These are phyloP conservation scores for Aulographum hederae DNA, from an alignment of 2,329 filamentous ascomycete genomes.

Conservation along the genomic window DNA sequence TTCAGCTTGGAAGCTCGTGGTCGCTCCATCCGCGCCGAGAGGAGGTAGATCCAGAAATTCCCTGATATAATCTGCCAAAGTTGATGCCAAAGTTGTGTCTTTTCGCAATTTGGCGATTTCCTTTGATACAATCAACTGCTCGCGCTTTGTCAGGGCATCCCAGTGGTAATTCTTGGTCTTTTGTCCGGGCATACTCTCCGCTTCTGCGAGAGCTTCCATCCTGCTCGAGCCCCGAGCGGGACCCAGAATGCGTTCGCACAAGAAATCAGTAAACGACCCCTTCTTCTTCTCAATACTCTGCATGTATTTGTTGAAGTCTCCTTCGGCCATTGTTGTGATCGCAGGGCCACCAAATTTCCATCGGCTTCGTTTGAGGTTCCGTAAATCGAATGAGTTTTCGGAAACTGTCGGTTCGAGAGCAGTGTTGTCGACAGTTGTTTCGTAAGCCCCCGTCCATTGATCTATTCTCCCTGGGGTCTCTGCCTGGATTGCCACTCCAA, in stretches of 20 bases:
- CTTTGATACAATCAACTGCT: too few species aligned
- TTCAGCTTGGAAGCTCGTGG: slow-evolving; percentile 11
- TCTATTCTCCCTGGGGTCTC: not conserved
- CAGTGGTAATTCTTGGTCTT: too few species aligned
- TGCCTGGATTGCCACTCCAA: slow-evolving; percentile 45
- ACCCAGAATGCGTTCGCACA: too few species aligned
- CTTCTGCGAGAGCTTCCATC: too few species aligned
- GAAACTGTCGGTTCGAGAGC: slow-evolving; percentile 12
- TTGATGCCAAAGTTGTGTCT: not conserved
- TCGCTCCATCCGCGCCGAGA: slow-evolving; percentile 17
- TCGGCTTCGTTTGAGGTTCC: slow-evolving; percentile 14
- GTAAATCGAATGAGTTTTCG: slow-evolving; percentile 11
- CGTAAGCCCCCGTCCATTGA: slow-evolving; percentile 13
- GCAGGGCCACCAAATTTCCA: slow-evolving; percentile 43
- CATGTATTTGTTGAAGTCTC: slow-evolving; percentile 35
- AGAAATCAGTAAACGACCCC: too few species aligned
- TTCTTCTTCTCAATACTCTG: slow-evolving; percentile 7
- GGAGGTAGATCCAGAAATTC: slow-evolving; percentile 38
- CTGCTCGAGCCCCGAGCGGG: too few species aligned
- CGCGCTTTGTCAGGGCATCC: too few species aligned
- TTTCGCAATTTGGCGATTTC: too few species aligned
- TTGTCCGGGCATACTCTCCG: too few species aligned
- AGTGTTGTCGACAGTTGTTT: slow-evolving; percentile 14
- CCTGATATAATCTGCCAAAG: slow-evolving; percentile 15
- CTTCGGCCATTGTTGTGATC: slow-evolving; percentile 34